phyloP scores from a whole-genome alignment of 331 rosid species.

The Cydonia oblonga region DNA sequence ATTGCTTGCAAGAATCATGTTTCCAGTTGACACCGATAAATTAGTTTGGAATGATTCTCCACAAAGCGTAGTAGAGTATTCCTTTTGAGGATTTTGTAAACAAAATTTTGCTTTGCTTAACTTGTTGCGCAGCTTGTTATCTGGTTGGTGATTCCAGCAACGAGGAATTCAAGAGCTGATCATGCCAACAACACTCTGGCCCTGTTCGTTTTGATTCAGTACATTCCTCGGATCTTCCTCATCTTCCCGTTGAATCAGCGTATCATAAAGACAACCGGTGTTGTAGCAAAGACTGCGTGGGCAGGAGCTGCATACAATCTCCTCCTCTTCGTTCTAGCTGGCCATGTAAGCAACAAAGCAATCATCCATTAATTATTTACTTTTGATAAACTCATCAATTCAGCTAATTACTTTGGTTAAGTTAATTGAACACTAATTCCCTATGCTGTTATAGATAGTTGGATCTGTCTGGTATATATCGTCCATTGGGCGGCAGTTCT shows the following conservation, averaged over 20 bases:
- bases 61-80: background rate
- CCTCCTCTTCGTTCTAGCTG: conserved; percentile 72
- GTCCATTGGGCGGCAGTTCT: conserved; percentile 38
- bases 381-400: background rate
- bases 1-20: background rate
- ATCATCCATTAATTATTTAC: background rate
- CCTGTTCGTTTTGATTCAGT: conserved; percentile 68
- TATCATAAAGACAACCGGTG: conserved; percentile 67
- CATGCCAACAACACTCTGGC: conserved; percentile 76
- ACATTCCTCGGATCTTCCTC: conserved; percentile 75
- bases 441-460: conserved; percentile 25
- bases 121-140: conserved; percentile 45
- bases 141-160: conserved; percentile 60
- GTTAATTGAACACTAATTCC: background rate
- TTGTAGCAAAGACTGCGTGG: conserved; percentile 82
- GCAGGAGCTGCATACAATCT: conserved; percentile 91
- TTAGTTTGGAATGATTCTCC: background rate
- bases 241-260: conserved; percentile 70
- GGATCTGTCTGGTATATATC: conserved; percentile 81
- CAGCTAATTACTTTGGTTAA: background rate
- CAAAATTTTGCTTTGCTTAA: background rate
- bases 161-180: conserved; percentile 34
- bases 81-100: background rate
- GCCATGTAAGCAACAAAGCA: conserved; percentile 49
- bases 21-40: no score